Conservation (phyloP, 106 monocot genomes). For the Dendrobium nobile region DNA sequence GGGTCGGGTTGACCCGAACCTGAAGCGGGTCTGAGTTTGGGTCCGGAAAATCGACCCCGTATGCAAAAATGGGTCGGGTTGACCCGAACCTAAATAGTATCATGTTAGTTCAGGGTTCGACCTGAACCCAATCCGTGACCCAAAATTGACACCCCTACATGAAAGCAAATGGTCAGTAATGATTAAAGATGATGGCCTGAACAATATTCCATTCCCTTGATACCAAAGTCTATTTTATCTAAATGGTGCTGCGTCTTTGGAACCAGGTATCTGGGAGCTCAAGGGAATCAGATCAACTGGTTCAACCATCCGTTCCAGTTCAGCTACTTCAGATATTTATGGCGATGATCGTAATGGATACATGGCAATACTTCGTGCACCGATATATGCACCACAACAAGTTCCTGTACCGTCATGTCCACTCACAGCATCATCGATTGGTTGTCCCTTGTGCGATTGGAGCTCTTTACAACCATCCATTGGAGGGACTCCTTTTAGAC, state of each 20-base stretch:
- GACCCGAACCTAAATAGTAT: no score
- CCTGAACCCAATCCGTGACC: no score
- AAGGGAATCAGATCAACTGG: background rate
- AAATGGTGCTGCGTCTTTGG: background rate
- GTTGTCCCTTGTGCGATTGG: background rate
- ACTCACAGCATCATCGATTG: slow-evolving; percentile 16
- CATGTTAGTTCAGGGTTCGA: no score
- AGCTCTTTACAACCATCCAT: slow-evolving; percentile 2
- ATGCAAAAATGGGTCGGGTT: no score
- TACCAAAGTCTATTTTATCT: background rate
- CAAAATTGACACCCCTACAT: no score
- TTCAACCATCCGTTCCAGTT: slow-evolving; percentile 16
- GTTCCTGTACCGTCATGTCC: slow-evolving; percentile 69
- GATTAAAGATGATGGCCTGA: no score
- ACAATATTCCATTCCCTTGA: background rate
- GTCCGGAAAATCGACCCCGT: no score
- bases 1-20: no score
- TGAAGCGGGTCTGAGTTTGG: no score
- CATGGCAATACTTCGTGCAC: slow-evolving; percentile 87
- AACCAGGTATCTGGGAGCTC: slow-evolving; percentile 31
- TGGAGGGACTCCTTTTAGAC: slow-evolving; percentile 1
- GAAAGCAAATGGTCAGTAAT: no score
- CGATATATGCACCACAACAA: slow-evolving; percentile 86
- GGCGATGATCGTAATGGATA: slow-evolving; percentile 82
- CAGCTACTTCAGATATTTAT: slow-evolving; percentile 51